Evolutionary conservation across 169 alveolate species (phyloP).

Genomic region (Plasmodium ovale): DNA sequence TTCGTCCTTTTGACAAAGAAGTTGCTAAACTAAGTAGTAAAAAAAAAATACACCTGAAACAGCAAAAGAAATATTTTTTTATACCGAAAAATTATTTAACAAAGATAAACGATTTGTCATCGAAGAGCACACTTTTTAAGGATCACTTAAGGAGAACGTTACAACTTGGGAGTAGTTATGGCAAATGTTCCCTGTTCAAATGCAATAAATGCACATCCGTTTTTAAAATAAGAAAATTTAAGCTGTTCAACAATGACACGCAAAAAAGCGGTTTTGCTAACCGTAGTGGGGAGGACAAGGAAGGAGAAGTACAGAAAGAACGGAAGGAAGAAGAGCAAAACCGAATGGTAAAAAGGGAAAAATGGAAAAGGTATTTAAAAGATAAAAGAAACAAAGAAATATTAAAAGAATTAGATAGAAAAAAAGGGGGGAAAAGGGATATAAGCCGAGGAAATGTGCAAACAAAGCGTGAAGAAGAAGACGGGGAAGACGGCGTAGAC

Average conservation of each 20-base stretch:
- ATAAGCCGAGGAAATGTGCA: not conserved
- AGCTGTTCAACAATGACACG: slow-evolving; percentile 3
- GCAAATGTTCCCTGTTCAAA: no score
- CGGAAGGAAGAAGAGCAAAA: not conserved
- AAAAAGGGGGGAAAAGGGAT: not conserved
- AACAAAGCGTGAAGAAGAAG: not conserved
- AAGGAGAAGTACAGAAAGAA: not conserved
- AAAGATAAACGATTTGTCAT: slow-evolving; percentile 7
- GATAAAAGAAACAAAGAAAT: slow-evolving; percentile 56
- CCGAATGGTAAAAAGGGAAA: not conserved
- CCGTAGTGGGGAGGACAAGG: not conserved
- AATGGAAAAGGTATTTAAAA: slow-evolving; percentile 46
- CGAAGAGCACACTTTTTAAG: slow-evolving; percentile 4
- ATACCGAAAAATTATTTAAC: slow-evolving; percentile 3
- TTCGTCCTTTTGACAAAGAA: slow-evolving; percentile 4
- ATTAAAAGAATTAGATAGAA: slow-evolving; percentile 38
- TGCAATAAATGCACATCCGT: not conserved
- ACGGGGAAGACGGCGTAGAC: not conserved
- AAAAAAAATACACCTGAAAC: not conserved
- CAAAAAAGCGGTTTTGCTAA: not conserved
- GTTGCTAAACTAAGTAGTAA: slow-evolving; percentile 8
- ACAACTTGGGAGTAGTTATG: not conserved
- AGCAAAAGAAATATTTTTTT: slow-evolving; percentile 37
- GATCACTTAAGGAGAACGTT: not conserved
- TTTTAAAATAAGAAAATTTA: slow-evolving; percentile 14